Evolutionary conservation across 768 basidiomycete genomes (phyloP), one percentile per base, ranked within the genome.

Genomic region (Trametes coccinea): DNA sequence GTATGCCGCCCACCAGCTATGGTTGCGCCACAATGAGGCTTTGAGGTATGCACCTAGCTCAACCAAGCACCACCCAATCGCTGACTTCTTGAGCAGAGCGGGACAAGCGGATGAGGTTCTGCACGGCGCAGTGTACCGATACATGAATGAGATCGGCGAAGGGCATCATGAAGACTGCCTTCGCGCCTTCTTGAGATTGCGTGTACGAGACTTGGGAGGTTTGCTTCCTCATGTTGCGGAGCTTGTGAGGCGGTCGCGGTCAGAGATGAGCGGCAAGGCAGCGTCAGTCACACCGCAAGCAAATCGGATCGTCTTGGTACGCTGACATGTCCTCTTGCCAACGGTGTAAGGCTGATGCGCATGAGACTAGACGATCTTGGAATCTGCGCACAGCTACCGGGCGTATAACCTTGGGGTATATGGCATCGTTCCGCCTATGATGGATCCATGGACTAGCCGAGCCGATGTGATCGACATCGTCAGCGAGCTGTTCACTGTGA

Each of bases 391-490:
- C 52, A 84, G 88, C 37, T 93, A 92, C 71, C 84, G 95, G 43
- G 80, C 82, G 40, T 86, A 87, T 64, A 88, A 92, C 66, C 70
- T 82, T 2, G 78, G 80, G 7, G 84, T 90, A 8, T 98, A 98
- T 70, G 92, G 92, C 33, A 79, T 98, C 46, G 81, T 84, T 27
- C 77, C 81, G 22, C 88, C 83, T 4, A 84, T 85, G 82, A 80
- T 82, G 64, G 82, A 87, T 61, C 87, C 91, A 0, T 98, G 95
- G 96, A 93, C 93, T 16, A 92, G 92, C 68, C 80, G 80, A 48
- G 78, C 86, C 3, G 70, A 76, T 0, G 73, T 92, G 14, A 84
- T 96, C 54, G 89, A 93, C 45, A 80, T 84, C 8, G 73, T 90
- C 5, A 78, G 87, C 29, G 80, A 80, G 48, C 79, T 96, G n/a